These are phyloP conservation scores for Mycena albidolilacea DNA, from an alignment of 768 basidiomycete species.

Conservation along the genomic window DNA sequence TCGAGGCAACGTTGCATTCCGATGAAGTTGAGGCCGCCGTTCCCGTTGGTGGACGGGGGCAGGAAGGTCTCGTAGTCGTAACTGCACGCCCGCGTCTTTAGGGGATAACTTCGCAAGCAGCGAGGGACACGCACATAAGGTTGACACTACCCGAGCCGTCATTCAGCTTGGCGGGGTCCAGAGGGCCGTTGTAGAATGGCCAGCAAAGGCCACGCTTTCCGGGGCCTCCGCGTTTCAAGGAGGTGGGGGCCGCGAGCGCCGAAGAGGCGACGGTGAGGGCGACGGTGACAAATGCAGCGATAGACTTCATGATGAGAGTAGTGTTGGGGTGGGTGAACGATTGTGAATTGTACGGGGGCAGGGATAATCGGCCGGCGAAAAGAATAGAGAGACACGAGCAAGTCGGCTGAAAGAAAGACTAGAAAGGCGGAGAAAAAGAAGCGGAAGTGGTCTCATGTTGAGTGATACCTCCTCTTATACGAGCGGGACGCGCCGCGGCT, in stretches of 20 bases:
- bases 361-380: conserved; percentile 22
- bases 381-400: neutral
- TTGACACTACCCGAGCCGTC: conserved; percentile 52
- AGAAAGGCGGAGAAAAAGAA: neutral
- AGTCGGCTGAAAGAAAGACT: conserved; percentile 21
- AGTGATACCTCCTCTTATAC: neutral
- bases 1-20: conserved; percentile 57
- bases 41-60: conserved; percentile 52
- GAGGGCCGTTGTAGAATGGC: conserved; percentile 51
- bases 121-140: conserved; percentile 27
- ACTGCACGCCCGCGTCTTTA: conserved; percentile 32
- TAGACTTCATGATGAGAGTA: conserved; percentile 32
- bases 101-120: neutral
- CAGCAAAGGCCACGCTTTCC: conserved; percentile 57
- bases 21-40: conserved; percentile 54
- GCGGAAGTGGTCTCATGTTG: neutral
- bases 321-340: conserved; percentile 2
- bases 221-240: conserved; percentile 41
- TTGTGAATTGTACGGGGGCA: conserved; percentile 1
- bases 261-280: conserved; percentile 30
- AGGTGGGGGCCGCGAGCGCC: conserved; percentile 33
- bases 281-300: conserved; percentile 17
- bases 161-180: conserved; percentile 44
- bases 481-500: too few species aligned
- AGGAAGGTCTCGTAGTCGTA: conserved; percentile 56